Evolutionary conservation across 2,329 filamentous ascomycete genomes (phyloP), one percentile per base, ranked within the genome.

Genomic region (Aspergillus sp.): DNA sequence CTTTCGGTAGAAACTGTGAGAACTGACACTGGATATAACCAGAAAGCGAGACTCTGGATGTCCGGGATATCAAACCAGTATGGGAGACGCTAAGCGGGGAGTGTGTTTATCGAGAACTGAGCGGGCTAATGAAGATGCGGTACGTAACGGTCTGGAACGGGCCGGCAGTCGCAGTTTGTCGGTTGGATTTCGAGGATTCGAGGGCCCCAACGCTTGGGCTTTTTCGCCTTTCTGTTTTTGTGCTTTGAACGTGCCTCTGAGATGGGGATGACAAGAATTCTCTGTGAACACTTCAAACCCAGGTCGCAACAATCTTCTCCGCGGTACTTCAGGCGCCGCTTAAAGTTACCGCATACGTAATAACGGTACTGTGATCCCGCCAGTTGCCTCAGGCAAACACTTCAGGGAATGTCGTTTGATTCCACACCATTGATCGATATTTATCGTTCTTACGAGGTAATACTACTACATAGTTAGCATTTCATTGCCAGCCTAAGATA

Each of bases 1-100:
- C 17, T 64, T 71, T 64, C 48, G 54, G 48, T 34, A 45, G 55
- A 26, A 34, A 51, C 30, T 49, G 44, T 30, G 34, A 47, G 30
- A 45, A 38, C 34, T 48, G 41, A 47, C 17, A 30, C 12, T 26
- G 20, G 42, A 32, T 39, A 53, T 36, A 47, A 32, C 17, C 41
- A 45, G 22, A 39, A 30, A 32, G 43, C 12, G 15, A 45, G 41
- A 11, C 51, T 53, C 22, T 3, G 32, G 11, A 45, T 17, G 41
- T 34, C 22, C 18, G 18, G 34, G 44, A 41, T 41, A 53, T 41
- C 18, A 38, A 9, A 30, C 43, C 42, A 51, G 34, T 42, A 47
- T 48, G 51, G 4, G 41, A 26, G 43, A 47, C 51, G 43, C 51
- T 54, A 54, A 53, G 51, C 43, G 51, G 51, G 42, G 43, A 38